phyloP scores from a whole-genome alignment of 495 filamentous ascomycete species.

The Penicillium ucsense region DNA sequence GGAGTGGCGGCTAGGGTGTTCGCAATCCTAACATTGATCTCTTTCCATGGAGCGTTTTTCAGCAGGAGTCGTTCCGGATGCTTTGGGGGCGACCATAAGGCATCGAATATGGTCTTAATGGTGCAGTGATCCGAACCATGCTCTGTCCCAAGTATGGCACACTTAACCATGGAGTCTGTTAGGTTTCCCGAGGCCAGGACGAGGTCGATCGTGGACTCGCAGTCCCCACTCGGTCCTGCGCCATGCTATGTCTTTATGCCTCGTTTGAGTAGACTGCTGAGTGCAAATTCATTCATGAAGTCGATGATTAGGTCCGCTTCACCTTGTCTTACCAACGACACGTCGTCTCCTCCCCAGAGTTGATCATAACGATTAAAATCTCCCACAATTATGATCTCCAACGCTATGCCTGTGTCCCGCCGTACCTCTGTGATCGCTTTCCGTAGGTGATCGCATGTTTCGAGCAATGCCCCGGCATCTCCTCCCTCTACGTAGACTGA shows the following conservation, averaged over 20 bases:
- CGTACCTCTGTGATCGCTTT: conserved; percentile 8
- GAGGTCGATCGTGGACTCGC: conserved; percentile 14
- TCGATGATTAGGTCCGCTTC: conserved; percentile 28
- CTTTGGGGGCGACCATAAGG: conserved; percentile 4
- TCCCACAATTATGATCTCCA: conserved; percentile 12
- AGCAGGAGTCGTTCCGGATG: conserved; percentile 13
- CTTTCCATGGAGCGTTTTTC: conserved; percentile 23
- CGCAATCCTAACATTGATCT: conserved; percentile 16
- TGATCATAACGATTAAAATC: conserved; percentile 16
- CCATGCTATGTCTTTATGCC: conserved; percentile 23
- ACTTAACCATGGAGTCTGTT: conserved; percentile 13
- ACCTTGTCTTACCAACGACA: conserved; percentile 18
- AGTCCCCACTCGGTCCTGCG: conserved; percentile 9
- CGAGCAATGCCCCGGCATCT: conserved; percentile 1
- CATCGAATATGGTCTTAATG: conserved; percentile 21
- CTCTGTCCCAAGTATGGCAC: conserved; percentile 16
- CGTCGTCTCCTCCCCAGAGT: conserved; percentile 27
- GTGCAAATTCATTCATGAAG: conserved; percentile 15
- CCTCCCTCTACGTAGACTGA: conserved; percentile 19
- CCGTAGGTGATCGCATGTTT: conserved; percentile 6
- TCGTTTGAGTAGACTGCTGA: conserved; percentile 1
- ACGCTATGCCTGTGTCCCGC: conserved; percentile 6
- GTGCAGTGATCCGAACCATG: conserved; percentile 26
- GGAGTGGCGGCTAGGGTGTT: conserved; percentile 6
- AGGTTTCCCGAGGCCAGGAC: conserved; percentile 11